Conservation (phyloP, 768 basidiomycete genomes). For the Mycena rosella region DNA sequence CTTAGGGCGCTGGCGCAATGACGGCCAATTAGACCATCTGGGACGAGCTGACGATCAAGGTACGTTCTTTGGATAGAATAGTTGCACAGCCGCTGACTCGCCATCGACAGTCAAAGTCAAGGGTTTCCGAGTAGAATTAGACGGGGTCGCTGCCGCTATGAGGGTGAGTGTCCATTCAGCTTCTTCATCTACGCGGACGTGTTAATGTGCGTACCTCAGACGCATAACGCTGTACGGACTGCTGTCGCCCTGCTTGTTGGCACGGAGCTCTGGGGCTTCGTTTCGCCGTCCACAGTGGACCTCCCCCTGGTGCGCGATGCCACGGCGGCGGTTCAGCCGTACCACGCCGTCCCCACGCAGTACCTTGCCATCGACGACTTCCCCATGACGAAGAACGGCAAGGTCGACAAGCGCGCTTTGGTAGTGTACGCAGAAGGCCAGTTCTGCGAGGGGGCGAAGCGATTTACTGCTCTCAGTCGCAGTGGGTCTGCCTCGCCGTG, state of each 20-base stretch:
- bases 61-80: background rate
- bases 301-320: slow-evolving; percentile 49
- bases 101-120: slow-evolving; percentile 55
- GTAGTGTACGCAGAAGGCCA: slow-evolving; percentile 38
- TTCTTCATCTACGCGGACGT: background rate
- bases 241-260: slow-evolving; percentile 58
- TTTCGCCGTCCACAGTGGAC: slow-evolving; percentile 53
- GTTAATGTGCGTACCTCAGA: slow-evolving; percentile 38
- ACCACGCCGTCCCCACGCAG: slow-evolving; percentile 62
- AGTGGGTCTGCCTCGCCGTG: slow-evolving; percentile 34
- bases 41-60: slow-evolving; percentile 57
- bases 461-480: slow-evolving; percentile 29
- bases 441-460: slow-evolving; percentile 30
- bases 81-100: background rate
- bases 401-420: slow-evolving; percentile 53
- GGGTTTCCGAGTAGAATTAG: slow-evolving; percentile 65
- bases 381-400: slow-evolving; percentile 58
- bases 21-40: slow-evolving; percentile 47
- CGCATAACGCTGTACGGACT: slow-evolving; percentile 47
- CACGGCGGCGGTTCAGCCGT: slow-evolving; percentile 55
- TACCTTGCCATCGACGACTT: slow-evolving; percentile 53
- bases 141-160: slow-evolving; percentile 63
- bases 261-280: slow-evolving; percentile 60
- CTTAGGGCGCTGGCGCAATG: slow-evolving; percentile 45
- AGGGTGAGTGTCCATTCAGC: slow-evolving; percentile 36